Evolutionary conservation across 345 rosid species (phyloP), one percentile per base, ranked within the genome.

Genomic region (Heritiera fomes): DNA sequence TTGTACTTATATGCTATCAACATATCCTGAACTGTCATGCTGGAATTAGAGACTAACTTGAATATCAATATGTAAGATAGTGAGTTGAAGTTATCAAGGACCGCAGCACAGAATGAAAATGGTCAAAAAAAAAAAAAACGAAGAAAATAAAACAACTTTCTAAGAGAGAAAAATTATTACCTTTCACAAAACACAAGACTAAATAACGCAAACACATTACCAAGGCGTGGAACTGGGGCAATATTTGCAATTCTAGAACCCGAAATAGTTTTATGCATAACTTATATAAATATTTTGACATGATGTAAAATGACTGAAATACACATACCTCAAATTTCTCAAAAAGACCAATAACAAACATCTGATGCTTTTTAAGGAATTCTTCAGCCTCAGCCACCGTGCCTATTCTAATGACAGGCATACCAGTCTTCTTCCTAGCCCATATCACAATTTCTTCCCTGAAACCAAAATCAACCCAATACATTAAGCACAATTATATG

Each of bases 391-490:
- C 88, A 50, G 71, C 55, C 71, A 82, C 80, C 5, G 93, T 72
- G 78, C 78, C 85, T 62, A 90, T 58, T 78, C 89, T 89, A 75
- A 85, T 64, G 75, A 89, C 89, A 15, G 97, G 93, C 14, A 79
- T 82, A 45, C 95, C 94, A 30, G 92, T 91, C 87, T 89, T 94
- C 82, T 92, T 94, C 85, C 92, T 89, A 45, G 87, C 87, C 97
- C 97, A 94, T 28, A 90, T 88, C 73, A 94, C 92, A 61, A 94
- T 89, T 23, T 91, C 95, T 68, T 88, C 89, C 82, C 97, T 94
- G 86, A 77, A 75, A 14, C 66, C 61, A 43, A 70, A 43, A 81
- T 65, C 12, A 83, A 78, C 64, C 63, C 62, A 53, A 7, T 34
- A 30, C 1, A 73, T 15, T 53, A 73, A 55, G 20, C 71, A 67